Base-by-base conservation (phyloP, 1,284 basidiomycete genomes). In the Cutaneotrichosporon arboriforme region DNA sequence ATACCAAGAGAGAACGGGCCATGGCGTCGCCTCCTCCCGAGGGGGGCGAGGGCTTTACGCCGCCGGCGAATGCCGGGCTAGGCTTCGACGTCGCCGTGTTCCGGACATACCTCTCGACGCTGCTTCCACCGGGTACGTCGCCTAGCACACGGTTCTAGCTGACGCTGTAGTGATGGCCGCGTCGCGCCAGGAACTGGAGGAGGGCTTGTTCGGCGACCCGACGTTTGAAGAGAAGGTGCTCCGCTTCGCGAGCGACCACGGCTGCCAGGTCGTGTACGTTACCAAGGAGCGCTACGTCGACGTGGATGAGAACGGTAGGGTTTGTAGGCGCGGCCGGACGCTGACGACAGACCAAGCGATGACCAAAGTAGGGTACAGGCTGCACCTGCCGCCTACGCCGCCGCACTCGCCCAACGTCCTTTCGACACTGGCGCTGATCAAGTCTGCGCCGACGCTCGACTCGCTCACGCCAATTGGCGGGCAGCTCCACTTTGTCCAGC, bases 371-470 rank as follows among this genome's bases (percentile, higher is more conserved):
- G 64, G 57, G 12, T 74, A 72, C 57, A 63, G 66, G n/a, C 59
- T 76, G 1, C 65, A 72, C 47, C 66, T 76, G 5, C 74, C 74
- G 8, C 74, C 74, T 4, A 70, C 69, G 1, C 74, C 74, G 3
- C 62, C 68, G 3, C 68, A 96, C 76, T 85, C 90, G 46, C 77
- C 86, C 10, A 83, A 84, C 36, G 84, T 90, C 76, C 80, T 86
- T 51, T 88, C 86, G 9, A 94, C 91, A 0, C 83, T 98, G 46
- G 92, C 92, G 33, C 81, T 97, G 70, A 96, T 98, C 79, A 97
- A 97, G 76, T 86, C 92, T 44, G 83, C 84, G 8, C 84, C 88
- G 0, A 85, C 82, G 1, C 81, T 97, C 43, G 93, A 97, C 74
- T 82, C 86, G 2, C 73, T 84, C 14, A 77, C 81, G 4, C 87